Percentiles rank a stretch among this genome's conserved stretches.
Conservation (phyloP, 2,329 filamentous ascomycete species). For the Leptoxyphium fumago region DNA sequence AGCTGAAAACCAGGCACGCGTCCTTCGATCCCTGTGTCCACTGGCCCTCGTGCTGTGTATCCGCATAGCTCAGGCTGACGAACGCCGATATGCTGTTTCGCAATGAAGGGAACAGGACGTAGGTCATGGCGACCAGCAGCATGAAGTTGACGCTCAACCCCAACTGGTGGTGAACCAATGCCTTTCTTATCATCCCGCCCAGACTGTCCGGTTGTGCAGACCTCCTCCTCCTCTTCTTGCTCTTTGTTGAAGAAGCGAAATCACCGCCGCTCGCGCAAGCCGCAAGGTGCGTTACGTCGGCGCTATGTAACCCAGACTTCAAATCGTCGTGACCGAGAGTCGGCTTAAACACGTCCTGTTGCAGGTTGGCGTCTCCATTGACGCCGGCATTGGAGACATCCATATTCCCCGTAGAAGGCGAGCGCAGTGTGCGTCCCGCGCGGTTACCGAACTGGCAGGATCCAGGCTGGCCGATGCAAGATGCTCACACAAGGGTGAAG, state of each 20-base stretch:
- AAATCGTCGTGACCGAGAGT: neutral
- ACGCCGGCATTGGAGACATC: too few relatives aligned
- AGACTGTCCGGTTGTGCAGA: constrained; percentile 4
- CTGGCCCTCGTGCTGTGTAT: constrained; percentile 22
- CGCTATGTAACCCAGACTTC: neutral
- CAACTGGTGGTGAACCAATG: constrained; percentile 28
- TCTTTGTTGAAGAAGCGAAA: neutral
- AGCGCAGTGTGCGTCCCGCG: too few relatives aligned
- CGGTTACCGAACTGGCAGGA: too few relatives aligned
- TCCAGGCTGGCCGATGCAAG: too few relatives aligned
- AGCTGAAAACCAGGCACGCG: constrained; percentile 59
- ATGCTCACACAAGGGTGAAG: too few relatives aligned
- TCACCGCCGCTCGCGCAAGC: constrained; percentile 11
- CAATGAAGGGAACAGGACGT: constrained; percentile 68
- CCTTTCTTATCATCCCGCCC: constrained; percentile 17
- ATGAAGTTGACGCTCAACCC: constrained; percentile 74
- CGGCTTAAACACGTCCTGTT: too few relatives aligned
- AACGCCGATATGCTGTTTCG: constrained; percentile 72
- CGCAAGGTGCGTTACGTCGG: neutral
- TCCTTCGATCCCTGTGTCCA: constrained; percentile 74
- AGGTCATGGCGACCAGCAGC: constrained; percentile 66
- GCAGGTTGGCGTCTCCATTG: too few relatives aligned
- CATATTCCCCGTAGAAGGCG: too few relatives aligned
- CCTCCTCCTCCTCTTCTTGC: neutral
- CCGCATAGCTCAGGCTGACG: constrained; percentile 66